Base-by-base conservation (phyloP, 306 rosid species). In the Citrullus colocynthis region DNA sequence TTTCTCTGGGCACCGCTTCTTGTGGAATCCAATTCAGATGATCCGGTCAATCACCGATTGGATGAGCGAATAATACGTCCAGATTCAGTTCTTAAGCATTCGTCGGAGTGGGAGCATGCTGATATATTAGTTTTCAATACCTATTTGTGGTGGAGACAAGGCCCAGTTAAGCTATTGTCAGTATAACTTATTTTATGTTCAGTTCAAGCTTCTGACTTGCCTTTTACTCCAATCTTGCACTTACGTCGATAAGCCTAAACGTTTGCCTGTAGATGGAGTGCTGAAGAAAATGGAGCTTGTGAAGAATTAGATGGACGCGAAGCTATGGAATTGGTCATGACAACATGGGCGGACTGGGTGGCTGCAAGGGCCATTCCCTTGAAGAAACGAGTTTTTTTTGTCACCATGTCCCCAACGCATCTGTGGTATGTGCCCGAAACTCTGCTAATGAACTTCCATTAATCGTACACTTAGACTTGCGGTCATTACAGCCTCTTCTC, bases 101-200 rank as follows among this genome's bases (percentile, higher is more conserved):
- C 97, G 16, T 85, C 88, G 4, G 56, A 83, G 64, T 95, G 97
- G 97, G 88, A 95, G 86, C 88, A 87, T 75, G 99, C 99, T 81
- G 97, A 95, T 83, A 90, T 95, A 76, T 88, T 95, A 80, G 85
- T 92, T 82, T 95, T 95, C 78, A 95, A 95, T 87, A 84, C 97
- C 2, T 95, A 95, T 88, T 86, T 95, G 86, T 95, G 99, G 99
- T 95, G 99, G 99, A 88, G 99, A 89, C 99, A 95, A 83, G 99
- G 99, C 83, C 96, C 97, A 14, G 97, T 95, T 77, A 95, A 95
- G 92, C 92, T 95, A 49, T 80, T 88, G 99, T 95, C 45, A 69
- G 97, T 91, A 84, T 81, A 24, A 21, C 62, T 60, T 59, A 13
- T 44, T 77, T 6, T 44, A 10, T 77, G 42, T 11, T 21, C 60